Evolutionary conservation across 2,329 filamentous ascomycete species (phyloP), one percentile per base, ranked within the genome.

Genomic region (Huntiella decipiens): DNA sequence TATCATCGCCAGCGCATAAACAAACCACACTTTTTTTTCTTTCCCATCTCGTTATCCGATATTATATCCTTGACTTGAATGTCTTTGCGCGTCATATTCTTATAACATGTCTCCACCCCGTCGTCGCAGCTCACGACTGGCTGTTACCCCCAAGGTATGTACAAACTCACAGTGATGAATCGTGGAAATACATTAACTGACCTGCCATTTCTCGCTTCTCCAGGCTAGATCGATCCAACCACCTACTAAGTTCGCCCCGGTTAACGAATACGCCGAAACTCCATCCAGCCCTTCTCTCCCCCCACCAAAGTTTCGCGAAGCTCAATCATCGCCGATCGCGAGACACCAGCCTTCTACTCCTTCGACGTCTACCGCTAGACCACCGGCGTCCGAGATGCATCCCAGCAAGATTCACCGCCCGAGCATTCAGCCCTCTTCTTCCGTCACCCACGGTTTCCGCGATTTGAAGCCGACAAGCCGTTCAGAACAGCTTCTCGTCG

Each of bases 351-450:
- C 54, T 42, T 63, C 64, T 3, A 79, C 82, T 1, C 85, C 85
- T 4, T 69, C 67, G 36, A 71, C 70, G 11, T 75, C 76, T 3
- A 70, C 76, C 4, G 65, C 80, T 53, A 80, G 82, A 63, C 82
- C 84, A 17, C 66, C 79, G 41, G 70, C 71, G 52, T 75, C 78
- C 50, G 86, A 94, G 59, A 95, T 95, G 87, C 87, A 95, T 58
- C 88, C 88, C 6, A 82, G 82, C 64, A 82, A 82, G 57, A 74
- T 76, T 47, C 84, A 91, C 48, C 70, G 74, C 52, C 87, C 82
- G 16, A 80, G 77, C 51, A 82, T 81, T 45, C 67, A 82, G 38
- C 74, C 80, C 2, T 86, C 91, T 19, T 85, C 86, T 8, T 85
- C 81, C 4, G 67, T 91, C 38, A 75, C 81, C 56, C 70, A 93